Evolutionary conservation across 495 filamentous ascomycete genomes (phyloP).

Genomic region (Podospora pseudocomata): DNA sequence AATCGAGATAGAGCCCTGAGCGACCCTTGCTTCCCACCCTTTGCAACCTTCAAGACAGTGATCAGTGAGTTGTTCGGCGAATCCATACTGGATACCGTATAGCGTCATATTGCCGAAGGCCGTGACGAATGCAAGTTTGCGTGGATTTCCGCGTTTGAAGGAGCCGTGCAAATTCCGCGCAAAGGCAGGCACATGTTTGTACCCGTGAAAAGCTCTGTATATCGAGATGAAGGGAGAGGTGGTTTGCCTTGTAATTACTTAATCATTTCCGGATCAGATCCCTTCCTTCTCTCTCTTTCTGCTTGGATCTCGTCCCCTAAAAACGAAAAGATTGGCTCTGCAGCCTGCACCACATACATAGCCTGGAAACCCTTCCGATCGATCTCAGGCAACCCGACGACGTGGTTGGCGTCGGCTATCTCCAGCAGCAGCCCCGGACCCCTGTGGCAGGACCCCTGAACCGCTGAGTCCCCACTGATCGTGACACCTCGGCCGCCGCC

Average conservation of each 20-base stretch:
- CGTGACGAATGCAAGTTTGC: not conserved
- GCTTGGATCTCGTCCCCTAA: not conserved
- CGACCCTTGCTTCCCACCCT: not conserved
- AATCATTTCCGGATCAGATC: not conserved
- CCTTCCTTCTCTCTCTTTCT: not conserved
- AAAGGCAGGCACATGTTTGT: not conserved
- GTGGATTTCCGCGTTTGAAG: not conserved
- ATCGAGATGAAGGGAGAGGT: not conserved
- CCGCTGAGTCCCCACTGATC: slow-evolving; percentile 5
- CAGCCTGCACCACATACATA: not conserved
- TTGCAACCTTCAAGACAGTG: not conserved
- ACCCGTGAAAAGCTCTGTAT: not conserved
- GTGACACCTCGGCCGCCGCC: not conserved
- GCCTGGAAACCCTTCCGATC: not conserved
- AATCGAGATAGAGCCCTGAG: not conserved
- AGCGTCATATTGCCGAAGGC: not conserved
- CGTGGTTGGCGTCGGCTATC: slow-evolving; percentile 5
- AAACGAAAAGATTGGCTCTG: not conserved
- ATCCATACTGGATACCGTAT: not conserved
- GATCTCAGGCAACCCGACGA: slow-evolving; percentile 6
- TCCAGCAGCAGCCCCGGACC: not conserved
- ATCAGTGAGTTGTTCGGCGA: not conserved
- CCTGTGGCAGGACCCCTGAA: not conserved
- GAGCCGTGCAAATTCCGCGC: not conserved
- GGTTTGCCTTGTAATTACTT: not conserved